These are phyloP conservation scores for Umbelopsis ramanniana DNA, from an alignment of 192 early-diverging fungal species.

Conservation along the genomic window DNA sequence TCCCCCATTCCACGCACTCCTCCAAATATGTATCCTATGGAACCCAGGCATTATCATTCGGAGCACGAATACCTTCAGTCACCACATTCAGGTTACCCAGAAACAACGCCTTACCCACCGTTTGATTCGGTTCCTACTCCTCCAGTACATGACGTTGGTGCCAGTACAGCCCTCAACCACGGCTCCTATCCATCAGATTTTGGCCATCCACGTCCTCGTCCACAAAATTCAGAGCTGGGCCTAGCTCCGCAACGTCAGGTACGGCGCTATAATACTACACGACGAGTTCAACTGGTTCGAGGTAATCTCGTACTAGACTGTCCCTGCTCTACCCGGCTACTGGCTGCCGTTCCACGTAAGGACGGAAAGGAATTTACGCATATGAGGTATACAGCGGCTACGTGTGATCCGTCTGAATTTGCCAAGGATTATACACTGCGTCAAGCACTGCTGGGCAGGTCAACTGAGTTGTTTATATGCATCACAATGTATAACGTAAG, in stretches of 20 bases:
- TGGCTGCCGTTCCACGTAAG: constrained; percentile 52
- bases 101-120: neutral
- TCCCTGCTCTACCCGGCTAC: constrained; percentile 64
- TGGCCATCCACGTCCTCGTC: neutral
- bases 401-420: constrained; percentile 88
- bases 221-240: neutral
- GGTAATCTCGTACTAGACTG: constrained; percentile 78
- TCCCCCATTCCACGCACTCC: neutral
- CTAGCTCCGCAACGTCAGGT: constrained; percentile 7
- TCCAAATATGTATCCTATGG: constrained; percentile 17
- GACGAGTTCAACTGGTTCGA: constrained; percentile 65
- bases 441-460: constrained; percentile 67
- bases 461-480: constrained; percentile 79
- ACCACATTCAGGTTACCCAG: neutral
- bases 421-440: constrained; percentile 76
- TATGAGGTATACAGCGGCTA: constrained; percentile 92
- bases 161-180: neutral
- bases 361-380: constrained; percentile 84
- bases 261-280: constrained; percentile 33
- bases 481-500: constrained; percentile 81
- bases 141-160: constrained; percentile 1
- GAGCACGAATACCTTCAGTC: neutral
- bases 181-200: neutral
- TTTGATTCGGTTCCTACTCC: constrained; percentile 5
- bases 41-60: neutral